Conservation (phyloP, 768 basidiomycete species). For the Boletus bicolor region DNA sequence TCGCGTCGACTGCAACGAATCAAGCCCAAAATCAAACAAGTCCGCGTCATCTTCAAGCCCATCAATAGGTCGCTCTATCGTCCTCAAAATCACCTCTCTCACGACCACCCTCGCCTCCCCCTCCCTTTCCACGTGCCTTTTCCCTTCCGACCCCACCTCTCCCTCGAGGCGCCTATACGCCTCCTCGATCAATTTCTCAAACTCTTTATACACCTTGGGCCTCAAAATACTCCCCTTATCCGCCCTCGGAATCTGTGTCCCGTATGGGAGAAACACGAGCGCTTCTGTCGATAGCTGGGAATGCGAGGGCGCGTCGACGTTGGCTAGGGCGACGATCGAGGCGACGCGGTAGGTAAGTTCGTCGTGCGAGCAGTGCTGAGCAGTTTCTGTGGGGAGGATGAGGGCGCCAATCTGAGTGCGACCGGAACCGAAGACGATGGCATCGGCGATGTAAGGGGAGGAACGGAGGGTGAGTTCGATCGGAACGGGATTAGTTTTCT, state of each 20-base stretch:
- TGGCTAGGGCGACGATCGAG: slow-evolving; percentile 49
- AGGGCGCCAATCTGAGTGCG: slow-evolving; percentile 49
- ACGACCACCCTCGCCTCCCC: slow-evolving; percentile 11
- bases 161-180: slow-evolving; percentile 44
- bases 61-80: slow-evolving; percentile 16
- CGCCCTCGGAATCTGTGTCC: slow-evolving; percentile 47
- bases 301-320: slow-evolving; percentile 49
- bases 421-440: slow-evolving; percentile 51
- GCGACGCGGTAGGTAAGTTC: slow-evolving; percentile 34
- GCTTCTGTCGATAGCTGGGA: slow-evolving; percentile 50
- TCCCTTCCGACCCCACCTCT: slow-evolving; percentile 28
- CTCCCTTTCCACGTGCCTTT: slow-evolving; percentile 9
- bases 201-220: slow-evolving; percentile 48
- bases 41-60: slow-evolving; percentile 35
- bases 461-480: slow-evolving; percentile 52
- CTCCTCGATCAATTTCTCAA: slow-evolving; percentile 42
- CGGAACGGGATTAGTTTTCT: slow-evolving; percentile 57
- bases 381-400: slow-evolving; percentile 46
- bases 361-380: slow-evolving; percentile 23
- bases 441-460: slow-evolving; percentile 44
- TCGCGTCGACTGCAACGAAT: slow-evolving; percentile 51
- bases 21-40: slow-evolving; percentile 47
- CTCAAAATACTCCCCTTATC: slow-evolving; percentile 52
- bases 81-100: slow-evolving; percentile 19
- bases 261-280: slow-evolving; percentile 46